These are phyloP conservation scores for Toxoplasma gondii DNA, from an alignment of 169 alveolate genomes.

Conservation along the genomic window DNA sequence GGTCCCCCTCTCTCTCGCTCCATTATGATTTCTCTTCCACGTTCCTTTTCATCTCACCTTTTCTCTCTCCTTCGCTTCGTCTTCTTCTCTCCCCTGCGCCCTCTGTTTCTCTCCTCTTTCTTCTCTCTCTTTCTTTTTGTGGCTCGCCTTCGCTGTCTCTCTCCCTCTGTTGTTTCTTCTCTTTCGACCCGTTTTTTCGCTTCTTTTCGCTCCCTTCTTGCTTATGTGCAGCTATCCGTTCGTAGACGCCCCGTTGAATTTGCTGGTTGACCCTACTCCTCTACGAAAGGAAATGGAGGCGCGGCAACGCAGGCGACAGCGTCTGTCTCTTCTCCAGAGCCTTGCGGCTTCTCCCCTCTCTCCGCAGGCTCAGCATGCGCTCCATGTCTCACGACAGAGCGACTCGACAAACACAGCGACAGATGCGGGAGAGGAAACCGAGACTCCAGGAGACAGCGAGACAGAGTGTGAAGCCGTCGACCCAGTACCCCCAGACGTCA, in stretches of 20 bases:
- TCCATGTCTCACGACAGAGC: not conserved
- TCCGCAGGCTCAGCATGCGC: not conserved
- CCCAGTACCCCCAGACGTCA: not conserved
- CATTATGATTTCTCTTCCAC: too few species aligned
- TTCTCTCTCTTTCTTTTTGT: too few species aligned
- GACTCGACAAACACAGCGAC: not conserved
- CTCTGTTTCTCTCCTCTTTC: too few species aligned
- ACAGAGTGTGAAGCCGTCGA: not conserved
- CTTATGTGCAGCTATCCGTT: conserved; percentile 5
- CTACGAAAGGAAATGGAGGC: not conserved
- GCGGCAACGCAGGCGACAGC: not conserved
- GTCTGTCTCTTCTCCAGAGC: not conserved
- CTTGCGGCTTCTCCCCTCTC: not conserved
- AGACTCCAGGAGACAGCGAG: not conserved
- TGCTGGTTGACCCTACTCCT: not conserved
- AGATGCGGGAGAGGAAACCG: not conserved
- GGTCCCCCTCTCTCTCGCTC: too few species aligned
- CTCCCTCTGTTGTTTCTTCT: too few species aligned
- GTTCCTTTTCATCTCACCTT: too few species aligned
- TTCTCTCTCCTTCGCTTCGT: too few species aligned
- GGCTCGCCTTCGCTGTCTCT: too few species aligned
- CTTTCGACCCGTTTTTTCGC: not conserved
- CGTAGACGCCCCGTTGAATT: conserved; percentile 44
- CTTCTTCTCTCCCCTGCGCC: too few species aligned
- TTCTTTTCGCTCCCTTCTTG: not conserved